Evolutionary conservation across 768 basidiomycete genomes (phyloP), one percentile per base, ranked within the genome.

Genomic region (Tylopilus rubrobrunneus): DNA sequence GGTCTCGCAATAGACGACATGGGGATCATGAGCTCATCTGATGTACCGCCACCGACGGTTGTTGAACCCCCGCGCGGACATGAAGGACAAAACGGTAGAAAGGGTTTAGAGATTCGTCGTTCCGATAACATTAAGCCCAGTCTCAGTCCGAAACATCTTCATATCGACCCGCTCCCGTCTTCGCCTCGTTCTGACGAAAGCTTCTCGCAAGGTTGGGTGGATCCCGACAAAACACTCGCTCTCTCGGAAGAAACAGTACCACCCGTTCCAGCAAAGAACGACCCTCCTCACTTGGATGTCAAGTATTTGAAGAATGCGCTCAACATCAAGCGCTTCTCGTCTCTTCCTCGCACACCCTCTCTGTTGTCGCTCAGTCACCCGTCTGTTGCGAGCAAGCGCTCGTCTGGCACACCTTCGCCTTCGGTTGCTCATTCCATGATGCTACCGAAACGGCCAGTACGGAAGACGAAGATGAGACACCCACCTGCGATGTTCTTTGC

Each of bases 401-500:
- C 65, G 7, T 64, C 65, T 21, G 58, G 60, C 25, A 56, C 53
- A 17, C 67, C 60, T 52, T 70, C 62, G 9, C 65, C 60, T 46
- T 67, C 58, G 45, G 58, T 76, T 67, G 25, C 77, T 71, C 46
- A 57, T 55, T 76, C 76, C 51, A 28, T 49, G 21, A 21, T 45
- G 44, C 62, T 31, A 49, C 64, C 44, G 21, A 64, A 45, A 23
- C 62, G 55, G 10, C 60, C 60, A 36, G 61, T 62, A 28, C 67
- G 62, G 21, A 74, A 61, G 53, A 67, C 67, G n/a, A 76, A 64
- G 41, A 67, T 72, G 21, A 48, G 67, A 12, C 74, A 81, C 65
- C 89, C 89, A 3, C 72, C 83, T 42, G 86, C 88, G 12, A 81
- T 94, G 83, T 77, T 78, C 58, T 88, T 79, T 61, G 73, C 77